phyloP scores from a whole-genome alignment of 2,329 filamentous ascomycete genomes.

The Curvularia eragrostidis region DNA sequence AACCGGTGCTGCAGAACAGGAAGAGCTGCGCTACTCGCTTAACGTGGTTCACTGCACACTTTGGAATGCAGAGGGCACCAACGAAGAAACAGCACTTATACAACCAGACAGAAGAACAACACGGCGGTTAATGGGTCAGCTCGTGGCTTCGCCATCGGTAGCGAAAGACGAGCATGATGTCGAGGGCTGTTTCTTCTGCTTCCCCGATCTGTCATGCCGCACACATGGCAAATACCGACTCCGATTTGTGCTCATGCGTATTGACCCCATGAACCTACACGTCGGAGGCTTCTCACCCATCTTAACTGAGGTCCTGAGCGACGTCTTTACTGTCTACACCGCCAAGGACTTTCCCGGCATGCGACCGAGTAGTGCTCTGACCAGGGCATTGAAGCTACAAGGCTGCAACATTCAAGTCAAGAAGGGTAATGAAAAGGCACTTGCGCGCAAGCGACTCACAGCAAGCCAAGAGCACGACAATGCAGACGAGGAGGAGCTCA shows the following conservation, averaged over 20 bases:
- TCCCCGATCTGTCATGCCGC: slow-evolving; percentile 80
- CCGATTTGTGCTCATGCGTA: slow-evolving; percentile 74
- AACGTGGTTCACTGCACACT: slow-evolving; percentile 80
- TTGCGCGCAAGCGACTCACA: slow-evolving; percentile 51
- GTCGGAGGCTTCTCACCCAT: slow-evolving; percentile 60
- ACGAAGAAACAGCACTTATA: slow-evolving; percentile 72
- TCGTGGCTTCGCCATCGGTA: slow-evolving; percentile 78
- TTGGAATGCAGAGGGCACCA: slow-evolving; percentile 70
- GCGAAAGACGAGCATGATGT: slow-evolving; percentile 74
- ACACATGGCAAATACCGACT: slow-evolving; percentile 78
- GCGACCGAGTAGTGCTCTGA: slow-evolving; percentile 76
- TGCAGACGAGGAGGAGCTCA: slow-evolving; percentile 47
- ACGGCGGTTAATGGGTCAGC: slow-evolving; percentile 77
- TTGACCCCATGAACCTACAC: slow-evolving; percentile 67
- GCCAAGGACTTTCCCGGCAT: slow-evolving; percentile 89
- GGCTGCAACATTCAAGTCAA: slow-evolving; percentile 86
- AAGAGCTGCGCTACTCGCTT: slow-evolving; percentile 69
- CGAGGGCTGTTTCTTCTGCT: slow-evolving; percentile 85
- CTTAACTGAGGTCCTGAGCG: slow-evolving; percentile 65
- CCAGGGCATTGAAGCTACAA: slow-evolving; percentile 76
- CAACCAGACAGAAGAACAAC: slow-evolving; percentile 75
- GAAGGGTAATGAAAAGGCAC: slow-evolving; percentile 75
- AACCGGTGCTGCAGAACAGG: slow-evolving; percentile 56
- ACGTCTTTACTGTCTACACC: slow-evolving; percentile 79
- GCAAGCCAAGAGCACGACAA: slow-evolving; percentile 52